phyloP scores from a whole-genome alignment of 306 rosid genomes.

The Lathyrus aphaca region DNA sequence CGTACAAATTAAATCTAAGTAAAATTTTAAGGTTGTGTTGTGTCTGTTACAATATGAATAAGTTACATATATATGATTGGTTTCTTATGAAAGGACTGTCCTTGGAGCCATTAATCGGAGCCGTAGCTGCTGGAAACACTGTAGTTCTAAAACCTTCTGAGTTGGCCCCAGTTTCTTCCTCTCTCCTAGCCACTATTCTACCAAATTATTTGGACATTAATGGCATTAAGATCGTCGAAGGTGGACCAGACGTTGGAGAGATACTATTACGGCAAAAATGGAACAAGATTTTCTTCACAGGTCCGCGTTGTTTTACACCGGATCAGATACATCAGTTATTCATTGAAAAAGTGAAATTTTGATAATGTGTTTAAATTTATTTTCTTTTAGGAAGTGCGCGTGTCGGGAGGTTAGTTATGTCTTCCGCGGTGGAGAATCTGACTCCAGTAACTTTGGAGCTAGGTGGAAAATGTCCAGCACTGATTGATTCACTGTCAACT shows the following conservation, averaged over 20 bases:
- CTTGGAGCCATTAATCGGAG: constrained; percentile 82
- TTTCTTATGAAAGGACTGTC: constrained; percentile 59
- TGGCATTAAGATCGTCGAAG: constrained; percentile 62
- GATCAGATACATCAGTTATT: too few species aligned
- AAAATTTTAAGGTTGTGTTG: neutral
- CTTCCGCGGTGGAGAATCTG: constrained; percentile 66
- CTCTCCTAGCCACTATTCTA: constrained; percentile 51
- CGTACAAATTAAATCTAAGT: too few species aligned
- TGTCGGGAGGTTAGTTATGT: constrained; percentile 64
- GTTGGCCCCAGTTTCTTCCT: constrained; percentile 58
- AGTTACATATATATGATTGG: neutral
- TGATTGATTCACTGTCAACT: constrained; percentile 63
- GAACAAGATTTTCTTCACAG: constrained; percentile 84
- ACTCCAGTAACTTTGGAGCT: constrained; percentile 77
- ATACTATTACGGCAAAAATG: constrained; percentile 56
- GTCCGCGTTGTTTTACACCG: constrained; percentile 9
- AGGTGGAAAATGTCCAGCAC: constrained; percentile 84
- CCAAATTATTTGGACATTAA: constrained; percentile 53
- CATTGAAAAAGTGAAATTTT: too few species aligned
- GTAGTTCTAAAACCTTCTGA: constrained; percentile 74
- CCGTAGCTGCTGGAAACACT: constrained; percentile 78
- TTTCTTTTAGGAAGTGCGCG: constrained; percentile 53
- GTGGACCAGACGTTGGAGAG: constrained; percentile 60
- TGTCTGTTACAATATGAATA: neutral
- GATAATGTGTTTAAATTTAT: too few species aligned